Evolutionary conservation across 2,329 filamentous ascomycete species (phyloP).

Genomic region (Escovopsis sp.): DNA sequence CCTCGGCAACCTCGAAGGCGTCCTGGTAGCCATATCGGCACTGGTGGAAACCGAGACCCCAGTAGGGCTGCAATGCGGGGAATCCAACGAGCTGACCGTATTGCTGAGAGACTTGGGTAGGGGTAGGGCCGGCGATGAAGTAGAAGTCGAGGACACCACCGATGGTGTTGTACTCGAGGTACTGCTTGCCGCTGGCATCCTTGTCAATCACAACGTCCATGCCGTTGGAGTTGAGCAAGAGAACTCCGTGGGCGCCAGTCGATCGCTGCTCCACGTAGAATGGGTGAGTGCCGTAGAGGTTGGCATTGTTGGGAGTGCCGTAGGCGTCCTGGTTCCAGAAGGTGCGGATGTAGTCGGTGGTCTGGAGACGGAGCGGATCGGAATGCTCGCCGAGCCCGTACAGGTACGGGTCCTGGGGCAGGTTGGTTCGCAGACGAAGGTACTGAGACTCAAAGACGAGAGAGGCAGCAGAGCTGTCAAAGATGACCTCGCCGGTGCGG

Average conservation of each 20-base stretch:
- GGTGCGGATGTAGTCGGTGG: constrained; percentile 46
- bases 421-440: constrained; percentile 52
- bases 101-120: constrained; percentile 51
- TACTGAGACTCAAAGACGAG: constrained; percentile 71
- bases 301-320: constrained; percentile 43
- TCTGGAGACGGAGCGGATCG: constrained; percentile 54
- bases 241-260: constrained; percentile 53
- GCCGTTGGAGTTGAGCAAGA: constrained; percentile 60
- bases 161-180: constrained; percentile 66
- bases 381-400: constrained; percentile 72
- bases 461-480: constrained; percentile 51
- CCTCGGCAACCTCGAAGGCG: constrained; percentile 51
- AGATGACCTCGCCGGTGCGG: constrained; percentile 36
- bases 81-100: constrained; percentile 56
- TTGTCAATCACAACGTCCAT: constrained; percentile 60
- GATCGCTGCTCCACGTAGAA: constrained; percentile 51
- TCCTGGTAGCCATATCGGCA: constrained; percentile 70
- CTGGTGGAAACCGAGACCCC: constrained; percentile 68
- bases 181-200: constrained; percentile 43
- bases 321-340: constrained; percentile 59
- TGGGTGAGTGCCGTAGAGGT: constrained; percentile 64
- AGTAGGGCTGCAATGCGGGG: constrained; percentile 70
- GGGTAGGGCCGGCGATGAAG: constrained; percentile 60
- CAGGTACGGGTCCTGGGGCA: constrained; percentile 54
- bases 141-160: constrained; percentile 69